A percentile compares a stretch with the other conserved stretches of the same genome.
Evolutionary conservation across 352 stramenopile species (phyloP).

Genomic region (Blastocystis sp.): DNA sequence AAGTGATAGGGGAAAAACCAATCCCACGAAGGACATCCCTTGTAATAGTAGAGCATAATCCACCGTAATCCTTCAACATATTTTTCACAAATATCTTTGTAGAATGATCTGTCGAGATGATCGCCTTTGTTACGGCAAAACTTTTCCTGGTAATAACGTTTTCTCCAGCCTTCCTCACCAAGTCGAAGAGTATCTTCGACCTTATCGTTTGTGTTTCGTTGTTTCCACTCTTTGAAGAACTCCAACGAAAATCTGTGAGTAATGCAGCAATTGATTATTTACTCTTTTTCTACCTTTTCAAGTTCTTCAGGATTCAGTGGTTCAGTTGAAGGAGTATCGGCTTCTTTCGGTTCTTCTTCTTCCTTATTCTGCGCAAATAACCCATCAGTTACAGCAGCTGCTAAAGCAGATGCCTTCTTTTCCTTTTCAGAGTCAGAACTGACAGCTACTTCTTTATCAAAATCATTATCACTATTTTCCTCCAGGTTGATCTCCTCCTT

Average conservation of each 20-base stretch:
- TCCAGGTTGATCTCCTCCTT: conserved; percentile 36
- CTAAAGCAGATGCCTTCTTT: not conserved
- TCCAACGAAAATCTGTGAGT: not conserved
- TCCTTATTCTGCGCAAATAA: not conserved
- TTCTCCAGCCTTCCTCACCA: conserved; percentile 92
- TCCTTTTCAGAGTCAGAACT: not conserved
- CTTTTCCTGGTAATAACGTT: conserved; percentile 78
- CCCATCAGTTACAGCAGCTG: not conserved
- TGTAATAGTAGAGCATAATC: conserved; percentile 99
- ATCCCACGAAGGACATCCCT: conserved; percentile 87
- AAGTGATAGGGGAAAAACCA: conserved; percentile 99
- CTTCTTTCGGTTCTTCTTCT: not conserved
- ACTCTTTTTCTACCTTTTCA: conserved; percentile 68
- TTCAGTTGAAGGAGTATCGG: not conserved
- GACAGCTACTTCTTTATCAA: not conserved
- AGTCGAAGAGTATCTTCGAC: conserved; percentile 84
- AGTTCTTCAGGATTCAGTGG: conserved; percentile 65
- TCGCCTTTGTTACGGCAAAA: not conserved
- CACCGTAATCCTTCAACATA: conserved; percentile 97
- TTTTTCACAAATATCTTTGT: not conserved
- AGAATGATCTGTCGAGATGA: not conserved
- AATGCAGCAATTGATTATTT: not conserved
- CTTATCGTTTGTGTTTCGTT: conserved; percentile 68
- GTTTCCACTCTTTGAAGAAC: conserved; percentile 65
- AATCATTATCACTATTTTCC: not conserved